These are phyloP conservation scores for Aurantiochytrium sp. DNA, from an alignment of 108 stramenopile species.

Conservation along the genomic window DNA sequence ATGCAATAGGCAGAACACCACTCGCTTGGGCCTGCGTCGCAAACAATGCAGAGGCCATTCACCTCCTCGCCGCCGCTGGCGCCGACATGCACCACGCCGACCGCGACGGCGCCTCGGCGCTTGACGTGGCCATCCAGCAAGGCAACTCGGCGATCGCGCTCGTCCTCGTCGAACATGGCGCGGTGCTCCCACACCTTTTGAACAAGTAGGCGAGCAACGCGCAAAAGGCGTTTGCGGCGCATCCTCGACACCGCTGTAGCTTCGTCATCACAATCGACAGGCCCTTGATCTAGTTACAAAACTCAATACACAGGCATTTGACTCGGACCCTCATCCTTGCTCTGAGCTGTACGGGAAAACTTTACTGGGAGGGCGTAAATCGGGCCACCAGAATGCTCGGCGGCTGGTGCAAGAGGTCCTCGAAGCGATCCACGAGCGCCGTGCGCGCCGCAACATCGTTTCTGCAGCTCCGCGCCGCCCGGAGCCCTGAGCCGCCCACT, in stretches of 20 bases:
- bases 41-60: not conserved
- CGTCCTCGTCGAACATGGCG: not conserved
- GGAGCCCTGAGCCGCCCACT: not conserved
- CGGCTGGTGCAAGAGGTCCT: not conserved
- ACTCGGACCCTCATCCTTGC: no score
- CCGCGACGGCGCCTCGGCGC: not conserved
- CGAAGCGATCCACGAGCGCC: not conserved
- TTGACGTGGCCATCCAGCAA: not conserved
- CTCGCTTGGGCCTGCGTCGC: slow-evolving; percentile 1
- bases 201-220: not conserved
- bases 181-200: not conserved
- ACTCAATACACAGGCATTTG: no score
- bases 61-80: not conserved
- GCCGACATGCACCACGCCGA: not conserved
- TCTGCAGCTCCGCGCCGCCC: not conserved
- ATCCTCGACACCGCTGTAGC: not conserved
- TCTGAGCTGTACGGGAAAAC: no score
- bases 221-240: not conserved
- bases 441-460: not conserved
- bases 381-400: not conserved
- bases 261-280: no score
- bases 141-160: not conserved
- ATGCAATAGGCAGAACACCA: not conserved
- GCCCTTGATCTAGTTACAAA: no score
- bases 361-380: not conserved